phyloP scores from a whole-genome alignment of 192 early-diverging fungal genomes.

The Dissophora ornata region DNA sequence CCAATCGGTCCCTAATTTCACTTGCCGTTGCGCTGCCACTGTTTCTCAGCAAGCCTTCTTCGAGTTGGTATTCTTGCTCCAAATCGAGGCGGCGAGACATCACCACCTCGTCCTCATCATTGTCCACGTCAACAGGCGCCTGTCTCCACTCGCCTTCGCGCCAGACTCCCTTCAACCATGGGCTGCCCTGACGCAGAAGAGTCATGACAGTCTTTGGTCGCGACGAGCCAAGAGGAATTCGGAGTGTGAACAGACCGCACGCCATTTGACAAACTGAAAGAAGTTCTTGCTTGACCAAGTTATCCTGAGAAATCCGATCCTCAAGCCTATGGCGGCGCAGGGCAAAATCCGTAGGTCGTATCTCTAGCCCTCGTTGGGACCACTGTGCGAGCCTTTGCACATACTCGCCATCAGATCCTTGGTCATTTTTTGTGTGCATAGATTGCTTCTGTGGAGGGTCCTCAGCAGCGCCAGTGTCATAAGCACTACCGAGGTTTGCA shows the following conservation, averaged over 20 bases:
- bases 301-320: constrained; percentile 19
- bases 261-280: constrained; percentile 32
- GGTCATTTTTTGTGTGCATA: no score
- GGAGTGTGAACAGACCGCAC: constrained; percentile 26
- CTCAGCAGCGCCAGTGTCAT: no score
- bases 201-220: constrained; percentile 22
- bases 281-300: constrained; percentile 11
- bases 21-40: no score
- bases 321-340: not conserved
- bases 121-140: constrained; percentile 10
- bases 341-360: not conserved
- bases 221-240: not conserved
- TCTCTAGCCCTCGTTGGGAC: no score
- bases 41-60: no score
- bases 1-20: no score
- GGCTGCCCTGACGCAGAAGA: constrained; percentile 11
- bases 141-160: constrained; percentile 32
- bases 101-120: constrained; percentile 4
- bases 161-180: constrained; percentile 33
- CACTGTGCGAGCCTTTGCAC: no score
- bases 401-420: no score
- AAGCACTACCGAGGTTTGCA: no score
- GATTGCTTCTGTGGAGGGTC: no score
- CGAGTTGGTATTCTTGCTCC: not conserved
- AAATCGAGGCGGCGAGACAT: not conserved